Evolutionary conservation across 768 basidiomycete species (phyloP).

Genomic region (Hypsizygus marmoreus): DNA sequence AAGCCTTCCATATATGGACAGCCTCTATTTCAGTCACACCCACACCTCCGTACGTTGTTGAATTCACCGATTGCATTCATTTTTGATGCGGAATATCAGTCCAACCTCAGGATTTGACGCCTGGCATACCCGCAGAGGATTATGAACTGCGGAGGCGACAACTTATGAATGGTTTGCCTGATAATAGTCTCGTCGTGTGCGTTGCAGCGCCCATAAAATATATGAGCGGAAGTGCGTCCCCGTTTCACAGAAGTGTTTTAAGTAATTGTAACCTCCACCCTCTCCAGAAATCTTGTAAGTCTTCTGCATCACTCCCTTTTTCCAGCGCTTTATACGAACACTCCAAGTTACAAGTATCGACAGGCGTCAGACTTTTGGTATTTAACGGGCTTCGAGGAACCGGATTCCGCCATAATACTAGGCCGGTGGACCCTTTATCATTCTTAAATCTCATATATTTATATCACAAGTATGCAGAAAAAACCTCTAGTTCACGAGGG

Average conservation of each 20-base stretch:
- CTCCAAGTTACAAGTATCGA: conserved; percentile 86
- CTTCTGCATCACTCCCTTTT: background rate
- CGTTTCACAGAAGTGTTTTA: conserved; percentile 7
- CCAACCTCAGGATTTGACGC: conserved; percentile 68
- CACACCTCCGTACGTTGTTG: conserved; percentile 65
- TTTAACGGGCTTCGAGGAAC: conserved; percentile 93
- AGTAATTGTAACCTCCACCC: conserved; percentile 8
- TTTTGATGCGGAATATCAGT: conserved; percentile 37
- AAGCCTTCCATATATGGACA: conserved; percentile 85
- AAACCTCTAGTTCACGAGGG: conserved; percentile 67
- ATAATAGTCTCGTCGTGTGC: conserved; percentile 72
- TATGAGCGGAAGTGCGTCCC: conserved; percentile 74
- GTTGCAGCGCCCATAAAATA: conserved; percentile 82
- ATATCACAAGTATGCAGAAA: conserved; percentile 48
- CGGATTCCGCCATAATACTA: conserved; percentile 85
- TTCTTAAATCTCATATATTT: background rate
- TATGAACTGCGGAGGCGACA: conserved; percentile 70
- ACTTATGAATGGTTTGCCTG: conserved; percentile 76
- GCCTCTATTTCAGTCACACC: conserved; percentile 75
- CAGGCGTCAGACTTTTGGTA: conserved; percentile 95
- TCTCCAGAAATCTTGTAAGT: conserved; percentile 75
- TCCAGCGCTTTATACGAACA: background rate
- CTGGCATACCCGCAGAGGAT: conserved; percentile 76
- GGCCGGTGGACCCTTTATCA: conserved; percentile 41
- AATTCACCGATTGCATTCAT: background rate